Evolutionary conservation across 2,329 filamentous ascomycete genomes (phyloP), one percentile per base, ranked within the genome.

Genomic region (Sporothrix phasma): DNA sequence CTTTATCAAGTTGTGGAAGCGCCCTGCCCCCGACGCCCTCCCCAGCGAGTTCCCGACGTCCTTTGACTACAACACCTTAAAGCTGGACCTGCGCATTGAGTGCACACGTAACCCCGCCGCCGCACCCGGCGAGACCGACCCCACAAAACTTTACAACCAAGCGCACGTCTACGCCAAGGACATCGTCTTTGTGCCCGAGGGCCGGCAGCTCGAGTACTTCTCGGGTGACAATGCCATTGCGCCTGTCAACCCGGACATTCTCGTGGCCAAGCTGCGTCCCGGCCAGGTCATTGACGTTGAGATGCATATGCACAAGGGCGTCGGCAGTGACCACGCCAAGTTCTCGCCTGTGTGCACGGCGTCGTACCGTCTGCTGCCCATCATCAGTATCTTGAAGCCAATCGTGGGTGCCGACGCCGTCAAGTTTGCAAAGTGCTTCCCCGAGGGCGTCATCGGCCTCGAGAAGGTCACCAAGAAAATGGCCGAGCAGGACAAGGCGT

Each of bases 311-410:
- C 87, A 96, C 78, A 96, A 97, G 78, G 94, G 95, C 66, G 86
- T 95, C 69, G 94, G 94, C 56, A 86, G 88, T 68, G 94, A 99
- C 76, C 94, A 99, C 75, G 88, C 94, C 70, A 99, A 99, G 77
- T 99, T 94, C 79, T 96, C 91, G 0, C 94, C 94, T 54, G 94
- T 97, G 41, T 92, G 93, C 3, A 97, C 94, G 1, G 94, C 94
- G 3, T 90, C 89, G 26, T 99, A 99, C 79, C 86, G 94, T 59
- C 83, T 99, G 22, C 79, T 99, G 72, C 94, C 94, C 7, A 87
- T 87, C 69, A 97, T 99, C 75, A 82, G 84, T 68, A 97, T 99
- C 72, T 79, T 82, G 51, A 79, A 83, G 69, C 94, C 94, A 22
- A 97, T 99, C 66, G 74, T 96, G 3, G 94, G 93, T 49, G 80